These are phyloP conservation scores for Colletotrichum sp. DNA, from an alignment of 2,329 filamentous ascomycete genomes.

Conservation along the genomic window DNA sequence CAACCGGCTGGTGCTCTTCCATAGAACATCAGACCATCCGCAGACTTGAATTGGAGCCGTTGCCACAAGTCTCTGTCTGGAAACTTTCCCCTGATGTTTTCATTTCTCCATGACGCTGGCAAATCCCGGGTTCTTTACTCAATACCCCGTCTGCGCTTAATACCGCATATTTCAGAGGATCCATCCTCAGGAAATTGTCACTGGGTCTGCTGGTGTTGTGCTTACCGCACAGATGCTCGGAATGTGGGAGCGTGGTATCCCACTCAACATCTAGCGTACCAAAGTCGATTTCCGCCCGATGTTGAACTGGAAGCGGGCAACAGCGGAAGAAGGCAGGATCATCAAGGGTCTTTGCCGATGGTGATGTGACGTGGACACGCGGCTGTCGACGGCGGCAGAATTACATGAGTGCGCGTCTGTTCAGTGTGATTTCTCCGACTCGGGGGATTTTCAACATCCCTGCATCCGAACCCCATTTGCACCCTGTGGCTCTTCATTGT, in stretches of 20 bases:
- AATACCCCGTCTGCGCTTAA: neutral
- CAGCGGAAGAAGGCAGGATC: neutral
- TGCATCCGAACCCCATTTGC: neutral
- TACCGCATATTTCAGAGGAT: neutral
- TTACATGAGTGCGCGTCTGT: neutral
- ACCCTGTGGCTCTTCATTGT: neutral
- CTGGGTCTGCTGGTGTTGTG: neutral
- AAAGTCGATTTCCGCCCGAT: neutral
- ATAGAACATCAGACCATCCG: neutral
- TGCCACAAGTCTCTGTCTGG: neutral
- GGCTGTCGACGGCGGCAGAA: neutral
- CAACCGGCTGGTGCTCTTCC: neutral
- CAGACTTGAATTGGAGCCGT: neutral
- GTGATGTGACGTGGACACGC: neutral
- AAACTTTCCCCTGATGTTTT: neutral
- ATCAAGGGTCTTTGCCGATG: neutral
- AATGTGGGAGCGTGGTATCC: neutral
- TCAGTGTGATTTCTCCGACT: neutral
- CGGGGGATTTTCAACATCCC: neutral
- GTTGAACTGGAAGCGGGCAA: neutral
- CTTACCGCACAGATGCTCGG: neutral
- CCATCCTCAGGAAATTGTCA: neutral
- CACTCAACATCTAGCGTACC: neutral
- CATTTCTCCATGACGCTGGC: neutral
- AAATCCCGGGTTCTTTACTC: neutral